Conservation (phyloP, 371 early-diverging fungal genomes). For the Circinella minor region DNA sequence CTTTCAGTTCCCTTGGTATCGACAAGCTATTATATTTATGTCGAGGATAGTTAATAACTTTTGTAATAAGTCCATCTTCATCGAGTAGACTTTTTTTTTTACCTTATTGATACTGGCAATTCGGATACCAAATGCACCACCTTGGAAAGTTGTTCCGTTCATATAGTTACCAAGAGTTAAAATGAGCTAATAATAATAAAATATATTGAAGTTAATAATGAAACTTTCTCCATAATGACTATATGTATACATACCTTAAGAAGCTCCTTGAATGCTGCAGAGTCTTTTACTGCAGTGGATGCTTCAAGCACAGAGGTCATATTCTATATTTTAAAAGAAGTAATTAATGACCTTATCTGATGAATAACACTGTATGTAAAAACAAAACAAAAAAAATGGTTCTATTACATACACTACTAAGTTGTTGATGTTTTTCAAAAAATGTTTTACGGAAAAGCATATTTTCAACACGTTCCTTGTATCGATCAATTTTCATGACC, state of each 20-base stretch:
- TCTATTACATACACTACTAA: constrained; percentile 57
- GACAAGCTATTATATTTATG: constrained; percentile 56
- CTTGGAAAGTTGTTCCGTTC: constrained; percentile 88
- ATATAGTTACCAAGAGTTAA: constrained; percentile 90
- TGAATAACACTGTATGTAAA: not conserved
- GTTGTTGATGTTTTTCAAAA: constrained; percentile 69
- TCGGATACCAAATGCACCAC: constrained; percentile 90
- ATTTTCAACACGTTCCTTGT: constrained; percentile 76
- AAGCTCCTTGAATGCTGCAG: constrained; percentile 54
- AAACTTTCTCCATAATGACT: not conserved
- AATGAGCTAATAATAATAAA: constrained; percentile 63
- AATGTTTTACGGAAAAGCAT: constrained; percentile 83
- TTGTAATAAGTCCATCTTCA: not conserved
- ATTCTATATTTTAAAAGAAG: constrained; percentile 31
- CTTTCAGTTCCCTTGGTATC: constrained; percentile 82
- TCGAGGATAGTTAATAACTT: not conserved
- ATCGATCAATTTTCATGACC: constrained; percentile 84
- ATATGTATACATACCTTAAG: constrained; percentile 46
- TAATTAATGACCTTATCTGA: no score
- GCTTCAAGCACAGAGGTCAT: constrained; percentile 58
- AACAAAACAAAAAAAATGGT: not conserved
- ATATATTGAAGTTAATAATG: constrained; percentile 21
- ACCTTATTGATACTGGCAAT: constrained; percentile 88
- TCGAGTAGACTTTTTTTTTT: not conserved
- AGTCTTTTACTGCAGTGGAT: constrained; percentile 57